phyloP scores from a whole-genome alignment of 1,139 yeast species.

The Yamadazyma taylorii region DNA sequence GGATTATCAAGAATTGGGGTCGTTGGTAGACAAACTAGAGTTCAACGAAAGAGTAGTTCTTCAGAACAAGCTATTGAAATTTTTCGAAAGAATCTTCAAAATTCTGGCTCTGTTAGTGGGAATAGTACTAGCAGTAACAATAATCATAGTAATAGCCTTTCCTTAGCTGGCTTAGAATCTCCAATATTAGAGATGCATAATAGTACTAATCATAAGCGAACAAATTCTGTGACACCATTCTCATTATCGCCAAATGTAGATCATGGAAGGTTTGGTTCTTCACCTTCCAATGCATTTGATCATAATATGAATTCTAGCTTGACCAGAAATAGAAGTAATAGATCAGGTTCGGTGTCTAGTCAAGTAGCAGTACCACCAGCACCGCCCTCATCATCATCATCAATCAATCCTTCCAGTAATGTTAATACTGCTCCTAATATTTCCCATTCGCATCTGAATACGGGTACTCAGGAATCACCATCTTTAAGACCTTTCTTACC shows the following conservation, averaged over 20 bases:
- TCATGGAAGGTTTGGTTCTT: constrained; percentile 20
- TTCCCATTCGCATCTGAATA: neutral
- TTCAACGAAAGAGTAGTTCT: constrained; percentile 44
- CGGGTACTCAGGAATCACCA: constrained; percentile 41
- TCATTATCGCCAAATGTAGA: constrained; percentile 50
- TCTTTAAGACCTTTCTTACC: constrained; percentile 46
- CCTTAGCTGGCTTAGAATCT: constrained; percentile 21
- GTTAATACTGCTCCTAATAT: constrained; percentile 10
- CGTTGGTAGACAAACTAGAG: constrained; percentile 67
- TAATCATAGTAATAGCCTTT: too few relatives aligned
- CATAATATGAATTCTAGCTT: constrained; percentile 2
- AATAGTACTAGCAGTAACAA: neutral
- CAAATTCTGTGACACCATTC: constrained; percentile 47
- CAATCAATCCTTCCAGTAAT: constrained; percentile 33
- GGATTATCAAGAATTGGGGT: constrained; percentile 91
- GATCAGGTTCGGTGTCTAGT: constrained; percentile 8
- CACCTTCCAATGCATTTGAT: constrained; percentile 10
- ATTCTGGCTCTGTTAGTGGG: neutral
- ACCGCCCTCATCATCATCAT: too few relatives aligned
- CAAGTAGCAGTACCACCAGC: neutral
- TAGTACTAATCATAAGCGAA: constrained; percentile 11
- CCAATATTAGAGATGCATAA: constrained; percentile 25
- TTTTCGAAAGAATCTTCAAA: constrained; percentile 27
- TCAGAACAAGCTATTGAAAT: constrained; percentile 47
- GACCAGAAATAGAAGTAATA: constrained; percentile 5